Evolutionary conservation across 2,329 filamentous ascomycete species (phyloP).

Genomic region (Ceratocystis huliohia): DNA sequence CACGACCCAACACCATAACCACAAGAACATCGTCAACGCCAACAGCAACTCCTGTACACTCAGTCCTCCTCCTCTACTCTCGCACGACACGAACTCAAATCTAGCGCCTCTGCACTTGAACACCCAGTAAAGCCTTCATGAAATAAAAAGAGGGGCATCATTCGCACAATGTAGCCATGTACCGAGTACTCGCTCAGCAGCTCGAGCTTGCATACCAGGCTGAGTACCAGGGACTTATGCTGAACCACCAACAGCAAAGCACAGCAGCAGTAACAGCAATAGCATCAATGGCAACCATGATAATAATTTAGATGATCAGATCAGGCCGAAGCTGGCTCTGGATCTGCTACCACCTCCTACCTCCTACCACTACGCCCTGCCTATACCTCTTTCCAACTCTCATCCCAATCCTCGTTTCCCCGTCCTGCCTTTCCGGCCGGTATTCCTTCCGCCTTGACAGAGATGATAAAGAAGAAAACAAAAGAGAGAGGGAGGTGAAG

Average conservation of each 20-base stretch:
- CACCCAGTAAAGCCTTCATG: background rate
- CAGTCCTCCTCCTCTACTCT: background rate
- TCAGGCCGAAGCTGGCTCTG: too few relatives aligned
- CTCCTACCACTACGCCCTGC: too few relatives aligned
- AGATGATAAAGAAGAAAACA: background rate
- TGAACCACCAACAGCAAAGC: background rate
- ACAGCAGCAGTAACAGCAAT: background rate
- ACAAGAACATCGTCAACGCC: too few relatives aligned
- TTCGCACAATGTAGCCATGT: background rate
- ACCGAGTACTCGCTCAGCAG: background rate
- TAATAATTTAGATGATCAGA: too few relatives aligned
- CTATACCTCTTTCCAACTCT: background rate
- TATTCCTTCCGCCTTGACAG: background rate
- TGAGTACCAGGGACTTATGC: background rate
- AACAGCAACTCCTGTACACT: background rate
- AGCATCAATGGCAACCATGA: background rate
- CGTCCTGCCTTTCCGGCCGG: conserved; percentile 3
- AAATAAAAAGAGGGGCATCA: background rate
- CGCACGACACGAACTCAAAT: background rate
- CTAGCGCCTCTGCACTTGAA: background rate
- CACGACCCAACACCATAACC: too few relatives aligned
- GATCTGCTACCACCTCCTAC: too few relatives aligned
- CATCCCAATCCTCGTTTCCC: background rate
- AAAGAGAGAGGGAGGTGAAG: background rate
- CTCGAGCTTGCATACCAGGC: background rate